Percentiles rank a stretch among this genome's conserved stretches.
Conservation (phyloP, 176 grass and related monocot species). For the Paspalum vaginatum region DNA sequence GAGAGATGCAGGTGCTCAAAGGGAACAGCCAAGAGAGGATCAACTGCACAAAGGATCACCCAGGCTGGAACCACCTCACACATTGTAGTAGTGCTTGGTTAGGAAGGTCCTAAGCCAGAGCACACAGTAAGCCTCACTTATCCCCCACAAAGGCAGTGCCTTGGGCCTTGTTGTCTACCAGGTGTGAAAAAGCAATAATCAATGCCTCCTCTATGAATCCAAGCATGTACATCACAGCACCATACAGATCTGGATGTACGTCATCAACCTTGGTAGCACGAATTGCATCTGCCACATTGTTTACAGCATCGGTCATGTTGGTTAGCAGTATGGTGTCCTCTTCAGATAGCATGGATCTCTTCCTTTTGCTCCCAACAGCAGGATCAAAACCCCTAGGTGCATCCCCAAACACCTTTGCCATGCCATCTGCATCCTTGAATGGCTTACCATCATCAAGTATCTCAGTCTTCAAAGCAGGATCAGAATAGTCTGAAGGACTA, state of each 20-base stretch:
- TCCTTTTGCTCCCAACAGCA: too few relatives aligned
- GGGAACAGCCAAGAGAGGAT: neutral
- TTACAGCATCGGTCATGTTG: neutral
- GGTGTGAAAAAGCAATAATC: neutral
- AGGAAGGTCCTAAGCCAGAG: neutral
- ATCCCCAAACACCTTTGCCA: too few relatives aligned
- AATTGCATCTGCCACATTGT: neutral
- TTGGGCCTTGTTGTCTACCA: neutral
- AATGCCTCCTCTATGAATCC: neutral
- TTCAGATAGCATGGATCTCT: too few relatives aligned
- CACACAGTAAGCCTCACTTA: neutral
- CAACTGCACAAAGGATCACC: neutral
- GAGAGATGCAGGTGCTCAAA: neutral
- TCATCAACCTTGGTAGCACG: neutral
- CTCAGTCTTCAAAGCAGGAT: neutral
- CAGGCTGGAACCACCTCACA: neutral
- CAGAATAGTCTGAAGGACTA: neutral
- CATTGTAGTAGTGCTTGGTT: neutral
- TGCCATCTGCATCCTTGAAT: neutral
- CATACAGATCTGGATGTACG: neutral
- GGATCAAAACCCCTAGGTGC: too few relatives aligned
- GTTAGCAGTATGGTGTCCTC: neutral
- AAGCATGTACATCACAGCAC: neutral
- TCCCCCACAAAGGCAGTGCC: neutral
- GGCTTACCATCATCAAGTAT: too few relatives aligned